Base-by-base conservation (phyloP, 257 asterid species). In the Capsicum pubescens region DNA sequence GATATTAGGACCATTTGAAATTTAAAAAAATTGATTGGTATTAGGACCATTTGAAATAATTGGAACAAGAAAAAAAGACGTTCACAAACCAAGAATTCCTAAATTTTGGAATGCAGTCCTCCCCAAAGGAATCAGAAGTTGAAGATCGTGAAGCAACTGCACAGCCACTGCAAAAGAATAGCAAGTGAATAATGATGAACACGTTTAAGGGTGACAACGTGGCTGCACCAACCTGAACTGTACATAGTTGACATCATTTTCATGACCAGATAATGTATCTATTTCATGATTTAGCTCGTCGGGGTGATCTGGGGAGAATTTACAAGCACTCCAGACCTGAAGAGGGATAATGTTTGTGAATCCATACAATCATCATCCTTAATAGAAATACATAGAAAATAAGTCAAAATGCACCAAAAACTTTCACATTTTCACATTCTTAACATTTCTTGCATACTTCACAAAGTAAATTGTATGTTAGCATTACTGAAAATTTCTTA, bases 241-340 rank as follows among this genome's bases (percentile, higher is more conserved):
- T 17, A 91, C 99, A 78, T 95, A 94, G 90, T 94, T 95, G 88
- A 95, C 99, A 89, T 94, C 99, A 86, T 94, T 92, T 92, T 94
- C 99, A 76, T 94, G 99, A 81, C 99, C 99, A 87, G 95, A 94
- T 87, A 95, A 90, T 83, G 93, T 88, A 87, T 94, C 99, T 44
- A 94, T 91, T 89, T 95, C 99, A 84, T 93, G 97, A 86, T 77
- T 89, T 64, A 94, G 98, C 89, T 92, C 94, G 69, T 91, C 98
- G 21, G 93, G 93, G 84, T 90, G 93, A 85, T 91, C 97, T 77
- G 90, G 83, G 84, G 84, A 91, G 85, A 95, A 87, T 88, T 93
- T 95, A 85, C 87, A 84, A 86, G 98, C 97, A 91, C 86, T 93
- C 99, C 99, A 95, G 12, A 95, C 99, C 99, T 95, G 93, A 81